phyloP scores from a whole-genome alignment of 495 filamentous ascomycete genomes.

The Stereocaulon alpinum region DNA sequence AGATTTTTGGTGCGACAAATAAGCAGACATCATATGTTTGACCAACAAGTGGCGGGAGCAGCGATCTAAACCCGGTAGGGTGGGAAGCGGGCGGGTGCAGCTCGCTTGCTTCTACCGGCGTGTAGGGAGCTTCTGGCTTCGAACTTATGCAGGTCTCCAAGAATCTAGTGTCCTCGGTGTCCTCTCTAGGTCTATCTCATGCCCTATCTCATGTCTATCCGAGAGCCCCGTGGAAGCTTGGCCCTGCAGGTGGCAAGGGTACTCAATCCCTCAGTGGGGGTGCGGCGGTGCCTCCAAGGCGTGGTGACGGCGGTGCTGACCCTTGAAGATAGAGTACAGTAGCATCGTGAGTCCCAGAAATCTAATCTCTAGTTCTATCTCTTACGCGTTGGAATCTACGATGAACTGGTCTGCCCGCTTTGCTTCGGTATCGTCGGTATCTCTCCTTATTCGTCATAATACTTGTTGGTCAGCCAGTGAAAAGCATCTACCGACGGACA shows the following conservation, averaged over 20 bases:
- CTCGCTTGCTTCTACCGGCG: slow-evolving; percentile 2
- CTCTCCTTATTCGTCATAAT: not conserved
- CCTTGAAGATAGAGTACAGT: not conserved
- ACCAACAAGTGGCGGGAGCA: not conserved
- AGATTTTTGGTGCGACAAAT: not conserved
- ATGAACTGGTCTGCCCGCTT: not conserved
- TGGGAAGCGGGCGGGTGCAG: not conserved
- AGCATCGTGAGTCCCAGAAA: not conserved
- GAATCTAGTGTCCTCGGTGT: no score
- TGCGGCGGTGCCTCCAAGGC: not conserved
- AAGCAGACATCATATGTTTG: not conserved
- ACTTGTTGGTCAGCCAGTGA: not conserved
- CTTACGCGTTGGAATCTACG: not conserved
- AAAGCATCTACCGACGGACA: not conserved
- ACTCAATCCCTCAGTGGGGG: not conserved
- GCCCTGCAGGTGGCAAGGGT: not conserved
- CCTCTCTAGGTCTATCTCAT: not conserved
- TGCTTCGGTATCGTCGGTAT: slow-evolving; percentile 5
- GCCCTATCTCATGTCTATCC: no score
- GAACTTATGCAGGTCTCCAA: slow-evolving; percentile 4
- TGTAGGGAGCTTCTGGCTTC: not conserved
- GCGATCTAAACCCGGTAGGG: not conserved
- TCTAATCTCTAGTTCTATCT: no score
- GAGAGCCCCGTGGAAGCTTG: not conserved
- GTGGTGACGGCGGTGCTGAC: not conserved